A percentile compares a stretch with the other conserved stretches of the same genome.
Conservation (phyloP, 345 rosid genomes). For the Populus deltoides region DNA sequence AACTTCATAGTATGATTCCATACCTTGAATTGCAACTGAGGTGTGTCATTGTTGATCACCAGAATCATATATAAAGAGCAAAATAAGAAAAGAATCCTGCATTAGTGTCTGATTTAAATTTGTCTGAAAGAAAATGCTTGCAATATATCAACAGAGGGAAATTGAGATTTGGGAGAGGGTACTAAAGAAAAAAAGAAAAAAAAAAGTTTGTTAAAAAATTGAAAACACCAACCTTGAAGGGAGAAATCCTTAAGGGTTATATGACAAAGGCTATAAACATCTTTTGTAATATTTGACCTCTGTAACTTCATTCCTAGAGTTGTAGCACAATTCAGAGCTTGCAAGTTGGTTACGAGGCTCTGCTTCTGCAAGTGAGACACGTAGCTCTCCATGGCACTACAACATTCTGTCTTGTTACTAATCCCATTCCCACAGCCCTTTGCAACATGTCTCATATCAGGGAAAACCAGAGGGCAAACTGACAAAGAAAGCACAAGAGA, state of each 20-base stretch:
- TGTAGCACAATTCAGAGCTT: slow-evolving; percentile 86
- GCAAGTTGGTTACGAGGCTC: slow-evolving; percentile 86
- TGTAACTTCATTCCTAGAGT: slow-evolving; percentile 64
- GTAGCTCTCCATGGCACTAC: slow-evolving; percentile 73
- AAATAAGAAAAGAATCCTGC: slow-evolving; percentile 16
- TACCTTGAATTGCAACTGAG: slow-evolving; percentile 73
- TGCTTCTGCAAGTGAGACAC: slow-evolving; percentile 94
- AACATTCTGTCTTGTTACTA: slow-evolving; percentile 63
- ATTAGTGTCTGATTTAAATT: slow-evolving; percentile 21
- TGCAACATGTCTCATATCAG: slow-evolving; percentile 60
- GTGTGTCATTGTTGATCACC: slow-evolving; percentile 18
- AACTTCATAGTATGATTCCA: slow-evolving; percentile 1
- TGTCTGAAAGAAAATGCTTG: background rate
- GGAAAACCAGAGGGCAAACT: slow-evolving; percentile 92
- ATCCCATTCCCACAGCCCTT: slow-evolving; percentile 56
- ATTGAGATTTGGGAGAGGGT: background rate
- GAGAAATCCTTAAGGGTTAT: slow-evolving; percentile 95
- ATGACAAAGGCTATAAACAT: slow-evolving; percentile 74
- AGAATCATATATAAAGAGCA: background rate
- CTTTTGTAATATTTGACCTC: slow-evolving; percentile 56
- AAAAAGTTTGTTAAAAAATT: background rate
- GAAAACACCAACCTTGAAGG: slow-evolving; percentile 72
- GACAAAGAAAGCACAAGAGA: slow-evolving; percentile 24
- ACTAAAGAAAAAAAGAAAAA: background rate
- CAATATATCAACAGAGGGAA: background rate